Evolutionary conservation across 768 basidiomycete genomes (phyloP).

Genomic region (Tulasnella sp.): DNA sequence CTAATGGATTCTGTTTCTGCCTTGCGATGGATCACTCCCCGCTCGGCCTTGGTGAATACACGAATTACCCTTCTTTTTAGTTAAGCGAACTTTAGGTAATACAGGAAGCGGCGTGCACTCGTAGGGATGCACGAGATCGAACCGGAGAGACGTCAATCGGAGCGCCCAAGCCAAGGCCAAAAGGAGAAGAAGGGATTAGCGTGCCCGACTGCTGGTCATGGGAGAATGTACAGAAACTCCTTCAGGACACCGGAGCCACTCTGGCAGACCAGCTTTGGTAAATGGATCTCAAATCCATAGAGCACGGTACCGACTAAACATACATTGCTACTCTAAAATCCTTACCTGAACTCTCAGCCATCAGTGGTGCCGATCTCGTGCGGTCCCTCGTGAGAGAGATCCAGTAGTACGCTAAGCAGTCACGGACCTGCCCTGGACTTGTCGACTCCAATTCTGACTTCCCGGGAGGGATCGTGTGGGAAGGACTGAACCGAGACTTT

Average conservation of each 20-base stretch:
- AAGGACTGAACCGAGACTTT: slow-evolving; percentile 85
- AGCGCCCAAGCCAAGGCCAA: slow-evolving; percentile 26
- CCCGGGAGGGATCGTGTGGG: slow-evolving; percentile 93
- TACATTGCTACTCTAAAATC: not conserved
- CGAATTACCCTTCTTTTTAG: too few species aligned
- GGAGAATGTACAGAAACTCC: slow-evolving; percentile 87
- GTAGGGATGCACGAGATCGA: too few species aligned
- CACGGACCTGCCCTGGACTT: not conserved
- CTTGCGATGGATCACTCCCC: too few species aligned
- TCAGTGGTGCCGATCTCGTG: slow-evolving; percentile 91
- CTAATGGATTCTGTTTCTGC: too few species aligned
- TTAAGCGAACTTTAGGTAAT: too few species aligned
- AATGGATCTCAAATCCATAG: not conserved
- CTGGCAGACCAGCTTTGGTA: slow-evolving; percentile 82
- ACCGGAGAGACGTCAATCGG: too few species aligned
- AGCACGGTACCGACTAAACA: not conserved
- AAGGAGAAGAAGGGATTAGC: slow-evolving; percentile 51
- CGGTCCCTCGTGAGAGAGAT: slow-evolving; percentile 90
- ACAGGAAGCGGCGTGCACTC: too few species aligned
- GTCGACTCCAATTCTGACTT: slow-evolving; percentile 1
- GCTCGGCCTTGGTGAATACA: too few species aligned
- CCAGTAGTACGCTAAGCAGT: slow-evolving; percentile 64
- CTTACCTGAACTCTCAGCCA: slow-evolving; percentile 82
- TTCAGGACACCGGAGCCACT: slow-evolving; percentile 78
- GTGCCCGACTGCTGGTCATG: slow-evolving; percentile 96